These are phyloP conservation scores for Yamadazyma sp. DNA, from an alignment of 1,139 yeast genomes.

Conservation along the genomic window DNA sequence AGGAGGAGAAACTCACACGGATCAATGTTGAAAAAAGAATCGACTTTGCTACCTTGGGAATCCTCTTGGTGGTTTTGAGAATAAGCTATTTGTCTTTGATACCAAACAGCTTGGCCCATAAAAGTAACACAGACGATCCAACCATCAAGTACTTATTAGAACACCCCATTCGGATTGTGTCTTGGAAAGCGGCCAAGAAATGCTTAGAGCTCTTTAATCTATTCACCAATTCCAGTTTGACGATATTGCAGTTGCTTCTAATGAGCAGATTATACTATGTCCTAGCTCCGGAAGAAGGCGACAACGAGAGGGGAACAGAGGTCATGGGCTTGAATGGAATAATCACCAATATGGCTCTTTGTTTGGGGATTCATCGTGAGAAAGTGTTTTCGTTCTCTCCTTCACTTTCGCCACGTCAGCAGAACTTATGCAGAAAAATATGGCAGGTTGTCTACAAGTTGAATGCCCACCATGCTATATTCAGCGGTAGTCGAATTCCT, in stretches of 20 bases:
- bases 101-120: conserved; percentile 22
- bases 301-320: conserved; percentile 48
- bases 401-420: conserved; percentile 22
- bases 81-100: conserved; percentile 29
- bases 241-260: conserved; percentile 50
- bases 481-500: conserved; percentile 23
- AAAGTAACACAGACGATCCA: conserved; percentile 20
- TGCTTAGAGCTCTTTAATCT: conserved; percentile 41
- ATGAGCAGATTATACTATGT: conserved; percentile 37
- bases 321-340: conserved; percentile 36
- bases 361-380: conserved; percentile 49
- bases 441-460: conserved; percentile 28
- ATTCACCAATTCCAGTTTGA: conserved; percentile 38
- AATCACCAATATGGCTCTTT: conserved; percentile 39
- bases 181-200: conserved; percentile 33
- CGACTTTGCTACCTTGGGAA: conserved; percentile 36
- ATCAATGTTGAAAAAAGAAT: conserved; percentile 26
- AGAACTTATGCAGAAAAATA: conserved; percentile 34
- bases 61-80: conserved; percentile 27
- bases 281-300: conserved; percentile 53
- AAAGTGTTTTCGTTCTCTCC: conserved; percentile 28
- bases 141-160: conserved; percentile 7
- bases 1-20: conserved; percentile 11
- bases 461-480: conserved; percentile 19
- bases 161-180: conserved; percentile 26